A percentile compares a stretch with the other conserved stretches of the same genome.
phyloP scores from a whole-genome alignment of 331 rosid species.

The Quercus phellos region DNA sequence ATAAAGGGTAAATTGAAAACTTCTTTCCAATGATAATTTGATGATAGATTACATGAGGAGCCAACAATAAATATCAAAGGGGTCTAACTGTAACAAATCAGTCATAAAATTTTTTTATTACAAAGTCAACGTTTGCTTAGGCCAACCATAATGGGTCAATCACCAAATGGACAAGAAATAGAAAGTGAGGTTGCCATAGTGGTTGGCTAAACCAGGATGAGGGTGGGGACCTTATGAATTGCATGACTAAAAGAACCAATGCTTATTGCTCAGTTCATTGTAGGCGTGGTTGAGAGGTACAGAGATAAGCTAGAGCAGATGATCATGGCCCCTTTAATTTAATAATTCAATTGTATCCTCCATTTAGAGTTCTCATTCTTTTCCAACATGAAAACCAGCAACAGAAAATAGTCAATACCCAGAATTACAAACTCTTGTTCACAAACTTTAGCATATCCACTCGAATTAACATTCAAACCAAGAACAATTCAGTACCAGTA shows the following conservation, averaged over 20 bases:
- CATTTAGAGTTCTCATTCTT: neutral
- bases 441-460: constrained; percentile 26
- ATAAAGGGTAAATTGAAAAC: neutral
- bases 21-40: neutral
- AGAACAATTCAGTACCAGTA: constrained; percentile 24
- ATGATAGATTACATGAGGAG: neutral
- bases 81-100: neutral
- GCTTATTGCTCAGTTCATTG: neutral
- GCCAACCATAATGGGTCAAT: neutral
- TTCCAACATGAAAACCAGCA: neutral
- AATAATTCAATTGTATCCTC: neutral
- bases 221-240: no score
- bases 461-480: constrained; percentile 31
- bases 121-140: neutral
- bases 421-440: constrained; percentile 15
- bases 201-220: neutral
- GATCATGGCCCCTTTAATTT: neutral
- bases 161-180: neutral
- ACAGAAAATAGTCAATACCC: neutral
- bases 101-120: neutral
- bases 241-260: neutral
- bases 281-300: neutral
- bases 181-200: neutral
- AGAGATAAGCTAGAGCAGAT: neutral
- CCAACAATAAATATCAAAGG: neutral